Evolutionary conservation across 2,329 filamentous ascomycete species (phyloP).

Genomic region (Waltergamsia citrina): DNA sequence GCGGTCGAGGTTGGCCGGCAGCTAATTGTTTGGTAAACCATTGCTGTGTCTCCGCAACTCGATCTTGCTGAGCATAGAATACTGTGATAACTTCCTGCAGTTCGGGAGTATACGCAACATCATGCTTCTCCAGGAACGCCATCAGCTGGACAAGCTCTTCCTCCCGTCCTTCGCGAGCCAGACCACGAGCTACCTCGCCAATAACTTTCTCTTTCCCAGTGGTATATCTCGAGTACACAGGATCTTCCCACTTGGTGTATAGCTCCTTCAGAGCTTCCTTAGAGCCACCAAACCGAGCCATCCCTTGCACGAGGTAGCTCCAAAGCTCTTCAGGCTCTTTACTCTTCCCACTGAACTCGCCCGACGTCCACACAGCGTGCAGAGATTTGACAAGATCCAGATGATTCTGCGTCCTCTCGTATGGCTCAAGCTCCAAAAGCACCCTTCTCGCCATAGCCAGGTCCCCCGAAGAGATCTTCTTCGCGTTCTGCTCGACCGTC

Average conservation of each 20-base stretch:
- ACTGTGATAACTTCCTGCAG: slow-evolving; percentile 47
- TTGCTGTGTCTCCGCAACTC: slow-evolving; percentile 50
- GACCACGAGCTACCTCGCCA: slow-evolving; percentile 35
- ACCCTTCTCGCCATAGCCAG: slow-evolving; percentile 34
- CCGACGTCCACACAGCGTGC: slow-evolving; percentile 19
- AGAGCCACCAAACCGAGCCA: slow-evolving; percentile 45
- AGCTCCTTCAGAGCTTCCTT: slow-evolving; percentile 40
- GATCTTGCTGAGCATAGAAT: slow-evolving; percentile 51
- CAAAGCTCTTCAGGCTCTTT: slow-evolving; percentile 14
- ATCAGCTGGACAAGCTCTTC: slow-evolving; percentile 47
- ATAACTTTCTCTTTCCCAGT: slow-evolving; percentile 13
- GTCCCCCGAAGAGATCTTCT: slow-evolving; percentile 25
- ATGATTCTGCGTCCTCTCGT: slow-evolving; percentile 33
- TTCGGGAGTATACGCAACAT: slow-evolving; percentile 30
- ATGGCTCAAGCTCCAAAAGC: slow-evolving; percentile 27
- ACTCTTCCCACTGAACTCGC: slow-evolving; percentile 10
- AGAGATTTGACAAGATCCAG: slow-evolving; percentile 35
- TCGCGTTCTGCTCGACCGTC: slow-evolving; percentile 14
- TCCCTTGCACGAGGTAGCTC: slow-evolving; percentile 23
- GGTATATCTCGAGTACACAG: slow-evolving; percentile 10
- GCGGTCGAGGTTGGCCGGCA: slow-evolving; percentile 9
- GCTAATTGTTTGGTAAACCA: slow-evolving; percentile 49
- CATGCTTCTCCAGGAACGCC: slow-evolving; percentile 37
- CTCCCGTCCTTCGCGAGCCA: slow-evolving; percentile 50
- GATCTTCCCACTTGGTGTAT: slow-evolving; percentile 16